Evolutionary conservation across 495 filamentous ascomycete genomes (phyloP).

Genomic region (Trichoderma parareesei): DNA sequence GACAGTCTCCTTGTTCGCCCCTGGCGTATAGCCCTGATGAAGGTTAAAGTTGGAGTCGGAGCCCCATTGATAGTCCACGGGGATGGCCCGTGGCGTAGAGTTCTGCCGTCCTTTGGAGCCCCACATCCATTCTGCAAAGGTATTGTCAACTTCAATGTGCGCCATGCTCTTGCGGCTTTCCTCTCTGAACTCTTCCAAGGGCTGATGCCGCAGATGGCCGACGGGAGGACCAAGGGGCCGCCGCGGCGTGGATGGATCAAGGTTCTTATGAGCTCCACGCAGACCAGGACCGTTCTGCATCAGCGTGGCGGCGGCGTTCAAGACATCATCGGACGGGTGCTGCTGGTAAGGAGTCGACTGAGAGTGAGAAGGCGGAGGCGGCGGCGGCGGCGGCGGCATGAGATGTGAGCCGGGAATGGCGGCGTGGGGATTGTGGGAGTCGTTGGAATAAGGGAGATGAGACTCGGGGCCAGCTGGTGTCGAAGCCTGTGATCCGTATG

Average conservation of each 20-base stretch:
- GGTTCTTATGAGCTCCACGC: constrained; percentile 12
- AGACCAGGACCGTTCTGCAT: constrained; percentile 23
- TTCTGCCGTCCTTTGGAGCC: constrained; percentile 15
- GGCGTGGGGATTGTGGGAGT: constrained; percentile 16
- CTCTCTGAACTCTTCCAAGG: constrained; percentile 14
- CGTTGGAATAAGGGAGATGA: background rate
- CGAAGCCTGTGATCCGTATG: constrained; percentile 44
- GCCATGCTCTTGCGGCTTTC: constrained; percentile 4
- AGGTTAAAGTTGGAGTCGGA: constrained; percentile 54
- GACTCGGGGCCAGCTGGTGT: constrained; percentile 15
- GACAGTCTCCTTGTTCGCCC: constrained; percentile 44
- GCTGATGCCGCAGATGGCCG: constrained; percentile 14
- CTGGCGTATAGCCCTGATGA: constrained; percentile 47
- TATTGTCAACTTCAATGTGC: constrained; percentile 16
- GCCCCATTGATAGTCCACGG: constrained; percentile 49
- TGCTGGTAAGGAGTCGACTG: constrained; percentile 1
- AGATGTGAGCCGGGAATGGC: constrained; percentile 18
- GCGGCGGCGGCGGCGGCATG: constrained; percentile 24
- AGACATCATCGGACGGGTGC: constrained; percentile 34
- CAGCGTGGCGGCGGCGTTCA: constrained; percentile 29
- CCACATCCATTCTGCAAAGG: constrained; percentile 35
- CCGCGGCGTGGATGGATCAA: background rate
- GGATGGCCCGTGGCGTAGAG: constrained; percentile 16
- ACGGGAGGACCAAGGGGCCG: constrained; percentile 9
- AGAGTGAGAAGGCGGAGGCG: constrained; percentile 17